Evolutionary conservation across 2,329 filamentous ascomycete genomes (phyloP).

Genomic region (Aspergillus spinulosporus): DNA sequence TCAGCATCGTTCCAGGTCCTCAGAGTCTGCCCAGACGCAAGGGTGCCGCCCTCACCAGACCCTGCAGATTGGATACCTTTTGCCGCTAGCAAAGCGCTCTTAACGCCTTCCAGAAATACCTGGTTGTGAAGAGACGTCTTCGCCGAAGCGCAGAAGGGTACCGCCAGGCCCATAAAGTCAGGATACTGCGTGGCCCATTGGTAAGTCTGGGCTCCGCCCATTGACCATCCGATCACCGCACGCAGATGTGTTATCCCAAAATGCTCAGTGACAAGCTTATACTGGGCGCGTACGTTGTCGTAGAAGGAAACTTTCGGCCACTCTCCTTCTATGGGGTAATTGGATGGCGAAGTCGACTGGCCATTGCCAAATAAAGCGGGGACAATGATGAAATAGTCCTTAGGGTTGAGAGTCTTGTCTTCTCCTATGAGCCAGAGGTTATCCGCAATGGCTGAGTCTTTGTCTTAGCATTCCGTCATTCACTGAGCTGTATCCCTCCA

Average conservation of each 20-base stretch:
- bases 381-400: constrained; percentile 68
- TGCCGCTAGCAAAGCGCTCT: constrained; percentile 59
- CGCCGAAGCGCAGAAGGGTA: constrained; percentile 67
- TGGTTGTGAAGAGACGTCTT: constrained; percentile 67
- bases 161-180: constrained; percentile 64
- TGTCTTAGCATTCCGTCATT: not conserved
- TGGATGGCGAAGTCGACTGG: constrained; percentile 68
- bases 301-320: constrained; percentile 66
- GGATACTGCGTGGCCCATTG: constrained; percentile 65
- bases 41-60: constrained; percentile 47
- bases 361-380: constrained; percentile 69
- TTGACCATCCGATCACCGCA: constrained; percentile 68
- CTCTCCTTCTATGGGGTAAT: constrained; percentile 53
- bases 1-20: constrained; percentile 56
- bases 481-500: not conserved
- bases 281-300: constrained; percentile 68
- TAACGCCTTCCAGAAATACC: constrained; percentile 67
- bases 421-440: constrained; percentile 74
- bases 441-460: constrained; percentile 57
- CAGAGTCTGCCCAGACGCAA: constrained; percentile 41
- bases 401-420: constrained; percentile 64
- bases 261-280: constrained; percentile 64
- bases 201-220: constrained; percentile 68
- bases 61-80: constrained; percentile 58
- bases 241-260: constrained; percentile 61